Evolutionary conservation across 495 filamentous ascomycete genomes (phyloP), one percentile per base, ranked within the genome.

Genomic region (Haplographium delicatum): DNA sequence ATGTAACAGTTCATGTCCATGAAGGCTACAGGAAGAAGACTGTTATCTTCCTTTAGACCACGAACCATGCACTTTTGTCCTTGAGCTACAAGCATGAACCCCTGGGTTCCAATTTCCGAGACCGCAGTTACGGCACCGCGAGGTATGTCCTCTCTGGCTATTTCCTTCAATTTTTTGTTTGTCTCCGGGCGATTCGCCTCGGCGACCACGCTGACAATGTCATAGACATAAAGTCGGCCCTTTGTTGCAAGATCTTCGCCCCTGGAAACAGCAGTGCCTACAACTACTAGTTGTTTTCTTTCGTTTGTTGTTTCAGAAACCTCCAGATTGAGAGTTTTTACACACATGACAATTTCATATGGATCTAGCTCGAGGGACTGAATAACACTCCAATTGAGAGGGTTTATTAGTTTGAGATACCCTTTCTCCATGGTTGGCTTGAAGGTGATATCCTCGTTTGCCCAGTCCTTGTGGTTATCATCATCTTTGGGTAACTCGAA

Each of bases 1-100:
- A 95, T 86, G 65, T 91, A 91, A 68, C 86, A 89, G 70, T 87
- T 91, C 83, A 95, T 90, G 60, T 99, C 93, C 81, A 99, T 87
- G 60, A 99, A 99, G 1, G 93, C 93, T 19, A 97, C 91, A 0
- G 93, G 93, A 1, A 97, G 75, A 37, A 97, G 74, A 3, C 82
- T 86, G 1, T 88, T 86, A 58, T 99, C 93, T 67, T 97, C 93
- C 60, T 96, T 96, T 0, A 99, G 73, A 30, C 93, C 93, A 42
- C 93, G 75, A 2, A 99, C 89, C 86, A 97, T 93, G 63, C 88
- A 86, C 62, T 99, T 99, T 59, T 96, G 93, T 2, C 93, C 93
- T 62, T 99, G 94, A 0, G 90, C 89, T 11, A 86, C 84, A 31
- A 95, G 81, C 68, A 97, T 75, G 50, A 96, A 86, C 0, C 91